phyloP scores from a whole-genome alignment of 768 basidiomycete species.

The Ramaria rubella region DNA sequence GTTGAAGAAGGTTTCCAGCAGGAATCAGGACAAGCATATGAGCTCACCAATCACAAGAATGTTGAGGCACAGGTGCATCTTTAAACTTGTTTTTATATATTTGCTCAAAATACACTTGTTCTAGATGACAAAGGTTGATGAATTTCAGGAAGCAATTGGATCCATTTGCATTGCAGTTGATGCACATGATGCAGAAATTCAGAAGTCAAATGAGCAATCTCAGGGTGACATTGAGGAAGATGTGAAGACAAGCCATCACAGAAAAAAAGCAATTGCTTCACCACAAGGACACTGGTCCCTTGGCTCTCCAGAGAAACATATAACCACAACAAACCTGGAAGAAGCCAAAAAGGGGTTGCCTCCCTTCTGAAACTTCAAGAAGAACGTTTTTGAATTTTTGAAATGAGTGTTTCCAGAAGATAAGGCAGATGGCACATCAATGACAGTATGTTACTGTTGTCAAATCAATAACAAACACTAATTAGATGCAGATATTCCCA shows the following conservation, averaged over 20 bases:
- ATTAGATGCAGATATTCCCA: neutral
- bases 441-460: neutral
- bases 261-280: neutral
- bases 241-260: neutral
- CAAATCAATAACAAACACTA: neutral
- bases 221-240: neutral
- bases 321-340: neutral
- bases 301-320: neutral
- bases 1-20: slow-evolving; percentile 29
- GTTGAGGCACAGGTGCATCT: slow-evolving; percentile 23
- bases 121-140: slow-evolving; percentile 3
- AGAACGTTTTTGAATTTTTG: neutral
- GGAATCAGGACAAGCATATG: slow-evolving; percentile 24
- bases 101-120: neutral
- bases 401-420: neutral
- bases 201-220: too few relatives aligned
- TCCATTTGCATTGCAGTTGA: neutral
- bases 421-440: neutral
- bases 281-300: neutral
- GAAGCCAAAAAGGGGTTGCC: neutral
- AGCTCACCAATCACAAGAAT: slow-evolving; percentile 25
- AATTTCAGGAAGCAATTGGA: neutral
- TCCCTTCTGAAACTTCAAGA: neutral
- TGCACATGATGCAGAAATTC: neutral
- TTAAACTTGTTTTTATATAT: neutral